These are phyloP conservation scores for Sphagnum magellanicum DNA, from an alignment of 228 moss, liverwort and hornwort genomes.

Conservation along the genomic window DNA sequence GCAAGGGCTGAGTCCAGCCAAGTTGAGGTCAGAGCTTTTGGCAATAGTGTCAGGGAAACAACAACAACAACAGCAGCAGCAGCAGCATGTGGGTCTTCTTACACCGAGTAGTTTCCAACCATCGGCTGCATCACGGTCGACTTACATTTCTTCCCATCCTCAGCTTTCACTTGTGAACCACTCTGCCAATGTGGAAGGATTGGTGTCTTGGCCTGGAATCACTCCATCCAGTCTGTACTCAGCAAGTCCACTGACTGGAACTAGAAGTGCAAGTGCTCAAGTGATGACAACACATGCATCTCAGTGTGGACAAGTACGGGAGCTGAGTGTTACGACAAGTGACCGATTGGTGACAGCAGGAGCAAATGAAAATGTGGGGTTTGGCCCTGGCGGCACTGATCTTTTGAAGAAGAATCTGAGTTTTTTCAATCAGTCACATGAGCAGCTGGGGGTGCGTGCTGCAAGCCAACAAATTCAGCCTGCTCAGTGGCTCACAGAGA, in stretches of 20 bases:
- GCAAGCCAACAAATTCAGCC: slow-evolving; percentile 41
- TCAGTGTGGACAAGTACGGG: slow-evolving; percentile 38
- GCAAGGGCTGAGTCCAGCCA: slow-evolving; percentile 50
- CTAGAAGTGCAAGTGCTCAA: slow-evolving; percentile 20
- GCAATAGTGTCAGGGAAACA: slow-evolving; percentile 54
- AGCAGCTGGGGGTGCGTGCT: slow-evolving; percentile 23
- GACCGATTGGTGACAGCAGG: slow-evolving; percentile 36
- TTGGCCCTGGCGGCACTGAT: slow-evolving; percentile 44
- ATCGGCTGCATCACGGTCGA: slow-evolving; percentile 32
- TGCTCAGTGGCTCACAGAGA: slow-evolving; percentile 66
- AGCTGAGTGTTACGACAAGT: slow-evolving; percentile 46
- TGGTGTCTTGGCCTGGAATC: slow-evolving; percentile 41
- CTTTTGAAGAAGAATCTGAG: slow-evolving; percentile 44
- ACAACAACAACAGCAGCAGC: slow-evolving; percentile 37
- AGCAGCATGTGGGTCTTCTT: too few relatives aligned
- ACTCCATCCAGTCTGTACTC: slow-evolving; percentile 33
- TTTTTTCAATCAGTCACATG: slow-evolving; percentile 27
- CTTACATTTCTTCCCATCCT: slow-evolving; percentile 35
- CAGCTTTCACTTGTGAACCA: slow-evolving; percentile 40
- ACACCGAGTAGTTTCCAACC: slow-evolving; percentile 34
- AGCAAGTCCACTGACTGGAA: slow-evolving; percentile 32
- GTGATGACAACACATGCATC: slow-evolving; percentile 23
- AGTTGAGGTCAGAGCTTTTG: slow-evolving; percentile 57
- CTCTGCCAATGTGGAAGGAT: slow-evolving; percentile 31
- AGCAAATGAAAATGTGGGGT: slow-evolving; percentile 30